Conservation (phyloP, 306 rosid genomes). For the Fragaria vesca region DNA sequence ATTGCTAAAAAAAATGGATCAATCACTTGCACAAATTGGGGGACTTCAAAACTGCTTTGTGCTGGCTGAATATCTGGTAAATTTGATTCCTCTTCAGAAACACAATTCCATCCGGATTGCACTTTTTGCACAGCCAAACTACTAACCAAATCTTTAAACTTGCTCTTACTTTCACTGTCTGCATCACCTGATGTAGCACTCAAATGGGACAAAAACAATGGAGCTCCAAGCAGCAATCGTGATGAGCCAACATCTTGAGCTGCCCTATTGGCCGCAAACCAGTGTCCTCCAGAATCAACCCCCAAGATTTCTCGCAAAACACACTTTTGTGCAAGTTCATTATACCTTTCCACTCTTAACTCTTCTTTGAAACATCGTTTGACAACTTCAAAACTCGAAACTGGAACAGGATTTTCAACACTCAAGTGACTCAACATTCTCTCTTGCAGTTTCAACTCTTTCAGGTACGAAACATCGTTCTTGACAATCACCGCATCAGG, state of each 20-base stretch:
- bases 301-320: conserved; percentile 65
- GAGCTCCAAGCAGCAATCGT: conserved; percentile 47
- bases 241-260: conserved; percentile 57
- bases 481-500: conserved; percentile 78
- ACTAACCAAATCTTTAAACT: conserved; percentile 37
- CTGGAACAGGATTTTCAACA: conserved; percentile 39
- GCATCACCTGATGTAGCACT: not conserved
- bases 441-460: conserved; percentile 32
- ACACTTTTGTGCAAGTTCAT: not conserved
- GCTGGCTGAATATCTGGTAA: conserved; percentile 31
- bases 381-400: conserved; percentile 59
- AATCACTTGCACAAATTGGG: conserved; percentile 54
- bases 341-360: not conserved
- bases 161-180: conserved; percentile 23
- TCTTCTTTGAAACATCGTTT: conserved; percentile 46
- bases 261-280: conserved; percentile 54
- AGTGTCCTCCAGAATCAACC: conserved; percentile 48
- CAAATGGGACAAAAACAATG: conserved; percentile 15
- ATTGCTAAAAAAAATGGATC: conserved; percentile 59
- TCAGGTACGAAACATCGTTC: conserved; percentile 25
- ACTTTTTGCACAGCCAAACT: conserved; percentile 50
- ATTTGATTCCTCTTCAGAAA: conserved; percentile 18
- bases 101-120: conserved; percentile 15
- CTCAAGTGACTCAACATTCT: not conserved
- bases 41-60: conserved; percentile 36